Evolutionary conservation across 306 rosid species (phyloP).

Genomic region (Cucumis cinereus): DNA sequence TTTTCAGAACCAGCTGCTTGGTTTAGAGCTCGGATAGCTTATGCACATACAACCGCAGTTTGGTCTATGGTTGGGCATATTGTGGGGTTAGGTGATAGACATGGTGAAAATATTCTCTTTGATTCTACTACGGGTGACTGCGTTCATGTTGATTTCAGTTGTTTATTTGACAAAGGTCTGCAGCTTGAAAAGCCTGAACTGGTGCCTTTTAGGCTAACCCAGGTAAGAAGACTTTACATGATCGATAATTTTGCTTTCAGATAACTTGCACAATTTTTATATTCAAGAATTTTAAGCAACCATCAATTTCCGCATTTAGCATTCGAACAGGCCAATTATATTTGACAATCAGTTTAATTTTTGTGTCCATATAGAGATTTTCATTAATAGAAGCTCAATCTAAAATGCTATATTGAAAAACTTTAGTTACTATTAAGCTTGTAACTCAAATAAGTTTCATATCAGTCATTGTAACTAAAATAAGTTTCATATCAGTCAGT

Average conservation of each 20-base stretch:
- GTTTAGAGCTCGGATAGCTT: constrained; percentile 90
- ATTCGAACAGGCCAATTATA: not conserved
- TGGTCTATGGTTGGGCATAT: constrained; percentile 99
- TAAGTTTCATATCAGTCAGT: no score
- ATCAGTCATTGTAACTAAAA: no score
- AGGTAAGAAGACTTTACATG: constrained; percentile 41
- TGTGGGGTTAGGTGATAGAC: constrained; percentile 94
- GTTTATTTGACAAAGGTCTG: constrained; percentile 94
- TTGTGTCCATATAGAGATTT: not conserved
- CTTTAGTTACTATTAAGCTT: not conserved
- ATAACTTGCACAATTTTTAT: not conserved
- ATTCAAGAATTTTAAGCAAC: not conserved
- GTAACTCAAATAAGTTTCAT: no score
- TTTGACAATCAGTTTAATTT: not conserved
- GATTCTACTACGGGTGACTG: constrained; percentile 94
- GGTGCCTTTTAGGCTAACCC: constrained; percentile 91
- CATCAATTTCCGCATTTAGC: not conserved
- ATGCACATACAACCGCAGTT: constrained; percentile 96
- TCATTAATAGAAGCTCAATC: not conserved
- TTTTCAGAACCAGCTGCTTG: constrained; percentile 99
- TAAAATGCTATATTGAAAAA: not conserved
- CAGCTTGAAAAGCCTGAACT: constrained; percentile 97
- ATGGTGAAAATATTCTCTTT: constrained; percentile 93
- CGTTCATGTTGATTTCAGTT: constrained; percentile 97
- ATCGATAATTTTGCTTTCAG: not conserved